Evolutionary conservation across 2,329 filamentous ascomycete genomes (phyloP).

Genomic region (Gaeumannomyces tritici): DNA sequence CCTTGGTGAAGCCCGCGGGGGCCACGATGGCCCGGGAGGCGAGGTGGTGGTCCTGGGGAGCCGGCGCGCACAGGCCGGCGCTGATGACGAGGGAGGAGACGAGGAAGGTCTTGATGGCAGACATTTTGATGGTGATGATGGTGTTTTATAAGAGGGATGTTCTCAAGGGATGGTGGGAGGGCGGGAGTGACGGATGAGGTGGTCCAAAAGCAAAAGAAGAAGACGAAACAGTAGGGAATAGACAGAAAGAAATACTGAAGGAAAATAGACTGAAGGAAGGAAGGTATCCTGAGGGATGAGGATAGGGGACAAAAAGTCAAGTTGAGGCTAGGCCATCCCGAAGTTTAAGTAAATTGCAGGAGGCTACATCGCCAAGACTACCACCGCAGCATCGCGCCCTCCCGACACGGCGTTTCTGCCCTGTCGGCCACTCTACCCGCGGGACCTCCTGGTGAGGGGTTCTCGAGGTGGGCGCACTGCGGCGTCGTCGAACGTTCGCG

Average conservation of each 20-base stretch:
- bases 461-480: not conserved
- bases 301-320: not conserved
- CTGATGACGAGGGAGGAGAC: not conserved
- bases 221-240: not conserved
- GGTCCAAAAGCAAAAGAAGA: not conserved
- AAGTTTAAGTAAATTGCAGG: not conserved
- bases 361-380: not conserved
- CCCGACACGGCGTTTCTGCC: too few relatives aligned
- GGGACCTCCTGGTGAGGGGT: too few relatives aligned
- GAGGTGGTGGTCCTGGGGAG: not conserved
- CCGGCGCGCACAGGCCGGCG: not conserved
- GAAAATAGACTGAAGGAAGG: not conserved
- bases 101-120: not conserved
- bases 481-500: not conserved
- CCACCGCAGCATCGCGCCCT: too few relatives aligned
- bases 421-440: too few relatives aligned
- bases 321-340: not conserved
- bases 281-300: not conserved
- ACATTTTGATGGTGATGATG: not conserved
- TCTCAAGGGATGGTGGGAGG: not conserved
- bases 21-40: conserved; percentile 4
- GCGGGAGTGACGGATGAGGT: not conserved
- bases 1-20: conserved; percentile 7
- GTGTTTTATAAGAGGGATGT: not conserved
- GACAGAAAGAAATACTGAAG: not conserved